Base-by-base conservation (phyloP, 2,329 filamentous ascomycete genomes). In the Alternaria ethzedia region DNA sequence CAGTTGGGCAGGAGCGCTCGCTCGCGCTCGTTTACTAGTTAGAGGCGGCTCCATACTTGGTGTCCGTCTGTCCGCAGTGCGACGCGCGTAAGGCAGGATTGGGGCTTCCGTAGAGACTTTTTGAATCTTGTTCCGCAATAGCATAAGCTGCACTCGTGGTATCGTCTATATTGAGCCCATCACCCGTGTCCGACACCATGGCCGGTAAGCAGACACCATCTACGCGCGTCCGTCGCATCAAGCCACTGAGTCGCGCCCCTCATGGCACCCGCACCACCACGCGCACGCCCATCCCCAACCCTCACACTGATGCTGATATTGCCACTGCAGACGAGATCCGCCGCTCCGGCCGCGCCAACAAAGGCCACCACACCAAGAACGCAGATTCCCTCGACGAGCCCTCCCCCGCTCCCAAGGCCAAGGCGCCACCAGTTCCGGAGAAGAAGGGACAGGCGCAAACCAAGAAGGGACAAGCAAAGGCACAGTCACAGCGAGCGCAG, bases 271-370 rank as follows among this genome's bases (percentile, higher is more conserved):
- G 23, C 59, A 57, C 23, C 20, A 30, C 50, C 36, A 51, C 65
- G 64, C 70, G 57, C 67, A 56, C 64, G 46, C 54, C 68, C 26
- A 30, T 50, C 54, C 56, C 61, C 17, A 51, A 50, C 17, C 60
- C 32, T 47, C 46, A 36, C 54, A 58, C 60, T 26, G 64, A 71
- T 64, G 69, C 78, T 81, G 65, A 81, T 66, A 45, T 15, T 45
- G 21, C 32, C 51, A 44, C 63, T 69, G 69, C 80, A 91, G 89
- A 91, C 70, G 95, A 97, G 87, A 92, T 94, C 63, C 91, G 96
- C 80, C 92, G 96, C 78, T 99, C 96, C 46, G 94, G 96, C 69
- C 91, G 96, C 75, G 94, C 95, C 74, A 99, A 96, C 68, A 99
- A 99, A 79, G 96, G 96, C 78, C 94, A 97, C 75, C 94, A 98